Conservation (phyloP, 164 flowering plant genomes). For the Annona cherimola region DNA sequence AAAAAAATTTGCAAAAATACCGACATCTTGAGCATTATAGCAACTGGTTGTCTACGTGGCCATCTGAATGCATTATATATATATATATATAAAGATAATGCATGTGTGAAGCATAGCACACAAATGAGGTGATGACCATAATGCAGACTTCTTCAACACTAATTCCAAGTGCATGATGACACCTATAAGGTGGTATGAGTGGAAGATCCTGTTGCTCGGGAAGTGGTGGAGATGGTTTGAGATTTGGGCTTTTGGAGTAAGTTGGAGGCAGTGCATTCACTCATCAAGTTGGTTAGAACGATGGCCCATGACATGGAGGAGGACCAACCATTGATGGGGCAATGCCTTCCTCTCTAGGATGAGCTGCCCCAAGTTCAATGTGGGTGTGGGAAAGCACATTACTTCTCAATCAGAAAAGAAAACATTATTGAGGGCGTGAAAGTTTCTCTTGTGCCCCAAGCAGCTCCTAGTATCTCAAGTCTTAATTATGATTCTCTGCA, state of each 20-base stretch:
- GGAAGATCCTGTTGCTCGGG: slow-evolving; percentile 68
- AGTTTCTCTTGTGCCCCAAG: slow-evolving; percentile 51
- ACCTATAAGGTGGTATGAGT: slow-evolving; percentile 45
- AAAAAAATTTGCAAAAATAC: too few species aligned
- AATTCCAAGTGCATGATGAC: slow-evolving; percentile 59
- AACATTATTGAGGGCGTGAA: slow-evolving; percentile 98
- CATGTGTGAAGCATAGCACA: too few species aligned
- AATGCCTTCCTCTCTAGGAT: slow-evolving; percentile 88
- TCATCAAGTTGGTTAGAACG: slow-evolving; percentile 59
- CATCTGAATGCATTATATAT: too few species aligned
- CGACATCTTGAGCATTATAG: too few species aligned
- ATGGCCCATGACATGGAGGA: slow-evolving; percentile 72
- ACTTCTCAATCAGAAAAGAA: too few species aligned
- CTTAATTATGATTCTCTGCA: slow-evolving; percentile 57
- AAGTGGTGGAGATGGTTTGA: slow-evolving; percentile 61
- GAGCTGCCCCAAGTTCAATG: slow-evolving; percentile 57
- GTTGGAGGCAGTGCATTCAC: slow-evolving; percentile 62
- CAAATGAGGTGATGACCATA: too few species aligned
- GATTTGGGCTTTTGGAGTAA: slow-evolving; percentile 80
- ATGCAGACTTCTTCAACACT: slow-evolving; percentile 53
- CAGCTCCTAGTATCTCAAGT: slow-evolving; percentile 44
- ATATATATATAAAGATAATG: too few species aligned
- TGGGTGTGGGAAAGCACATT: slow-evolving; percentile 53
- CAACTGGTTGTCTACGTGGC: too few species aligned
- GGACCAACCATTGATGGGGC: slow-evolving; percentile 81